Conservation (phyloP, 805 yeast genomes). For the Tetrapisispora namnaoensis region DNA sequence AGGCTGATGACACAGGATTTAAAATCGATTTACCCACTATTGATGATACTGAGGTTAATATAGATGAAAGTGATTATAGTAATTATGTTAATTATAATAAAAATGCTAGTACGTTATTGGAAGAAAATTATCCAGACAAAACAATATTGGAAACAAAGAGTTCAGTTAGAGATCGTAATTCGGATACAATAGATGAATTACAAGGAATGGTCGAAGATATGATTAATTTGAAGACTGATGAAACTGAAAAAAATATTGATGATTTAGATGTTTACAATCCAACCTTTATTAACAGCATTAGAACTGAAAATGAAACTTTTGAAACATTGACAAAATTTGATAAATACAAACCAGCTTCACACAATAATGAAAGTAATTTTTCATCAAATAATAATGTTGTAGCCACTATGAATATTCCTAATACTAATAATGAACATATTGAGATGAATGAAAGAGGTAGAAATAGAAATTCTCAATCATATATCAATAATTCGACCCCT, state of each 20-base stretch:
- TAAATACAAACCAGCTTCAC: slow-evolving; percentile 22
- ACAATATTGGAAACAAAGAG: background rate
- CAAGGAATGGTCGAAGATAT: slow-evolving; percentile 31
- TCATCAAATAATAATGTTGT: background rate
- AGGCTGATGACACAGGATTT: slow-evolving; percentile 15
- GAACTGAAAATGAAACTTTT: slow-evolving; percentile 16
- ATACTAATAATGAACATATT: background rate
- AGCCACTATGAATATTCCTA: background rate
- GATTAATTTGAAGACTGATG: slow-evolving; percentile 5
- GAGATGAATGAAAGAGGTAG: background rate
- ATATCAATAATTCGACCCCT: background rate
- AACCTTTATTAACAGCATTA: background rate
- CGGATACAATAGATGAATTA: slow-evolving; percentile 26
- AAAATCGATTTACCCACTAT: slow-evolving; percentile 14
- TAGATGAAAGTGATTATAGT: background rate
- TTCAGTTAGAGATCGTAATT: background rate
- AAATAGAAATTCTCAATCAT: background rate
- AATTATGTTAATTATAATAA: background rate
- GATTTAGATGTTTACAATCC: background rate
- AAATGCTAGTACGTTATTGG: background rate
- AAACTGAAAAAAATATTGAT: slow-evolving; percentile 1
- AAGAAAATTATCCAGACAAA: background rate
- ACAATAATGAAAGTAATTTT: background rate
- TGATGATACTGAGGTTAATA: slow-evolving; percentile 3
- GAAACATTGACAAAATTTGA: slow-evolving; percentile 24